phyloP scores from a whole-genome alignment of 805 yeast genomes.

The Isabelozyma pseudorhagii region DNA sequence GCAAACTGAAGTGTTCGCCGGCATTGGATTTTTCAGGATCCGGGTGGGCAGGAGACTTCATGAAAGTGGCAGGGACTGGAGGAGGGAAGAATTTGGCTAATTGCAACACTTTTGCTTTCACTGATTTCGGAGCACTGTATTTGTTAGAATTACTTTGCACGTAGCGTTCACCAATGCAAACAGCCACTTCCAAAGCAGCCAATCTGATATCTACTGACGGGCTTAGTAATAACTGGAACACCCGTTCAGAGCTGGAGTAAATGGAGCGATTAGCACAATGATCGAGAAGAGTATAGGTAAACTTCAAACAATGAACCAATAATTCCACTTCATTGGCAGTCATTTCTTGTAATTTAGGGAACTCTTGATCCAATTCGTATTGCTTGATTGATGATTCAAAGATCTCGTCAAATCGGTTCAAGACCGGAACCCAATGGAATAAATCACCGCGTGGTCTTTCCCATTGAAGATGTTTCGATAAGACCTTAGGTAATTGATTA shows the following conservation, averaged over 20 bases:
- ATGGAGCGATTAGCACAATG: conserved; percentile 66
- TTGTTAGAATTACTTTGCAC: conserved; percentile 43
- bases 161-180: conserved; percentile 59
- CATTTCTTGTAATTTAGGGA: conserved; percentile 47
- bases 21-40: conserved; percentile 10
- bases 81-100: conserved; percentile 57
- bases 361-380: conserved; percentile 48
- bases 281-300: conserved; percentile 61
- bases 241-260: conserved; percentile 63
- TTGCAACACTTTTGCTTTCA: conserved; percentile 46
- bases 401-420: conserved; percentile 72
- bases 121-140: conserved; percentile 40
- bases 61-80: conserved; percentile 32
- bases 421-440: conserved; percentile 70
- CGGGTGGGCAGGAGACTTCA: conserved; percentile 6
- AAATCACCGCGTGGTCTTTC: conserved; percentile 66
- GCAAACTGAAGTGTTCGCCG: conserved; percentile 43
- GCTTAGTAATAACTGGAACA: conserved; percentile 56
- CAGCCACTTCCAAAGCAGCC: conserved; percentile 58
- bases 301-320: conserved; percentile 52
- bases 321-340: conserved; percentile 43
- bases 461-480: conserved; percentile 47
- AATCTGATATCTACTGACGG: conserved; percentile 59
- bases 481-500: conserved; percentile 36
- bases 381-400: conserved; percentile 52